Conservation (phyloP, 2,329 filamentous ascomycete genomes). For the Cadophora sp. region DNA sequence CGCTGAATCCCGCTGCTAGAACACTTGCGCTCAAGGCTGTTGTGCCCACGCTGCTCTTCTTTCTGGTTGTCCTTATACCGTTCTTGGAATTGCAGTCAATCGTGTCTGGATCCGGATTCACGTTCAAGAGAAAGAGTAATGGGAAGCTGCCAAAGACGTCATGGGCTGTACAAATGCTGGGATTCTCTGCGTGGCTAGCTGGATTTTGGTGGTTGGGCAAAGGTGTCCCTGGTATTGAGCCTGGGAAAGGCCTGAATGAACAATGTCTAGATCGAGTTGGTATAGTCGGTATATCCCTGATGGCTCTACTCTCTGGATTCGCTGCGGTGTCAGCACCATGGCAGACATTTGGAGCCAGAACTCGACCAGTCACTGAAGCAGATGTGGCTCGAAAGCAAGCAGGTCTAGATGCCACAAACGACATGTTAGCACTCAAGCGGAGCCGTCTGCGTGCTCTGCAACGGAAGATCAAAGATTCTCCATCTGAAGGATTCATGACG, state of each 20-base stretch:
- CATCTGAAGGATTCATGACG: conserved; percentile 66
- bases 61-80: conserved; percentile 78
- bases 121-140: conserved; percentile 63
- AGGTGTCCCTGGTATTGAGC: conserved; percentile 59
- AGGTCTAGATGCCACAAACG: conserved; percentile 77
- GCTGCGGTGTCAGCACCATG: conserved; percentile 87
- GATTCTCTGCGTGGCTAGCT: conserved; percentile 73
- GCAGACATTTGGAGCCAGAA: conserved; percentile 77
- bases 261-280: conserved; percentile 74
- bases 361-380: conserved; percentile 71
- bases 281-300: conserved; percentile 83
- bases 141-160: conserved; percentile 64
- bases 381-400: conserved; percentile 80
- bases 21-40: conserved; percentile 72
- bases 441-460: conserved; percentile 75
- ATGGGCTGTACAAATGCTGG: conserved; percentile 66
- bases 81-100: conserved; percentile 74
- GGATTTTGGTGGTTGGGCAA: conserved; percentile 79
- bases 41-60: conserved; percentile 72
- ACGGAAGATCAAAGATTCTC: conserved; percentile 60
- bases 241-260: conserved; percentile 45
- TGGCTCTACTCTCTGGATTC: conserved; percentile 89
- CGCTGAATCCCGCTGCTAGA: conserved; percentile 71
- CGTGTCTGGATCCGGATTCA: conserved; percentile 62
- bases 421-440: conserved; percentile 79